These are phyloP conservation scores for Suhomyces sp. DNA, from an alignment of 805 yeast genomes.

Conservation along the genomic window DNA sequence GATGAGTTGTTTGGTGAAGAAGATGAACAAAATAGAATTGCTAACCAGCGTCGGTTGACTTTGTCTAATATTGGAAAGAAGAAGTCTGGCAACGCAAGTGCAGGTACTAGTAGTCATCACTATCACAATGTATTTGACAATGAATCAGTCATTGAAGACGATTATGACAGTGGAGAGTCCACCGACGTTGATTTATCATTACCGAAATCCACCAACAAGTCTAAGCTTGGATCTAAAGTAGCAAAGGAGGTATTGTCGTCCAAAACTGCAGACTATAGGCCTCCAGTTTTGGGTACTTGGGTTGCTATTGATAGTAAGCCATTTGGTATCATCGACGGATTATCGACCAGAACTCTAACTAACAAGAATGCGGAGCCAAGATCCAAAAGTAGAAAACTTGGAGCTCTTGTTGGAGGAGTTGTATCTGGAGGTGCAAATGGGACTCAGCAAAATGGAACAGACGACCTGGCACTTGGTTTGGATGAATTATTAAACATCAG, in stretches of 20 bases:
- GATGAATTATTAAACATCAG: constrained; percentile 88
- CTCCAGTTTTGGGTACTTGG: constrained; percentile 94
- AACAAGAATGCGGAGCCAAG: constrained; percentile 16
- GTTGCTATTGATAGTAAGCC: constrained; percentile 76
- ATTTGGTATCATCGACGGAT: constrained; percentile 92
- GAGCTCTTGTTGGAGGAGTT: too few species aligned
- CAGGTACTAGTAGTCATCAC: too few species aligned
- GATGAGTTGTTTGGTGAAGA: constrained; percentile 15
- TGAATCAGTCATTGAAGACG: constrained; percentile 25
- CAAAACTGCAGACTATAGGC: constrained; percentile 78
- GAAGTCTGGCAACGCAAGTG: neutral
- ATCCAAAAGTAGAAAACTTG: constrained; percentile 8
- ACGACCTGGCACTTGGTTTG: constrained; percentile 46
- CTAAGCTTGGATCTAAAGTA: constrained; percentile 65
- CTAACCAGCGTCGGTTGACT: constrained; percentile 14
- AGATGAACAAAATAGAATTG: constrained; percentile 3
- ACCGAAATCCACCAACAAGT: constrained; percentile 53
- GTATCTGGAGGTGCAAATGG: too few species aligned
- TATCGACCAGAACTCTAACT: constrained; percentile 75
- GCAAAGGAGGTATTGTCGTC: constrained; percentile 92
- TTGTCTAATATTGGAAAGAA: constrained; percentile 2
- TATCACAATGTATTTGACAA: neutral
- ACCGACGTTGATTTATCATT: constrained; percentile 90
- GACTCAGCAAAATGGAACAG: constrained; percentile 14
- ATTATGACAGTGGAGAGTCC: constrained; percentile 73